These are phyloP conservation scores for Luzula sylvatica DNA, from an alignment of 176 grass and related monocot species.

Conservation along the genomic window DNA sequence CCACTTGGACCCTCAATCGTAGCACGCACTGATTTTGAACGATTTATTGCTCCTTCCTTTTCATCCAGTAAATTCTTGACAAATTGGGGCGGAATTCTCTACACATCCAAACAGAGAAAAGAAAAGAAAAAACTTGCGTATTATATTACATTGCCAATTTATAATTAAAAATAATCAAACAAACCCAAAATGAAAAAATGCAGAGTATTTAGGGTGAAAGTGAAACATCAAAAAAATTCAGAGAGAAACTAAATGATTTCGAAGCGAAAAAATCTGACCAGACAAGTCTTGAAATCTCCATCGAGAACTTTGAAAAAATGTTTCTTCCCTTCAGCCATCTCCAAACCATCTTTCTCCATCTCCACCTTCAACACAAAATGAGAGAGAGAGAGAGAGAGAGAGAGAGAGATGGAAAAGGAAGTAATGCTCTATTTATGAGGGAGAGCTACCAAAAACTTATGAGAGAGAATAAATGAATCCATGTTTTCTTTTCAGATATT, in stretches of 20 bases:
- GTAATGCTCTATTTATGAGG: too few species aligned
- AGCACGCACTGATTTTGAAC: background rate
- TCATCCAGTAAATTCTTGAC: slow-evolving; percentile 3
- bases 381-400: too few species aligned
- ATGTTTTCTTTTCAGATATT: too few species aligned
- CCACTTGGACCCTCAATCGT: slow-evolving; percentile 27
- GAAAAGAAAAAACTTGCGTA: background rate
- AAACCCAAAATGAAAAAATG: too few species aligned
- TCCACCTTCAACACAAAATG: background rate
- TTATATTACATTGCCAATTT: background rate
- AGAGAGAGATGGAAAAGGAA: too few species aligned
- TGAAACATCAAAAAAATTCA: background rate
- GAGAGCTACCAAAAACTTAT: too few species aligned
- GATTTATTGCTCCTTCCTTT: background rate
- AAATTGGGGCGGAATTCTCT: slow-evolving; percentile 15
- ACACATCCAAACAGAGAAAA: background rate
- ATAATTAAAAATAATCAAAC: background rate
- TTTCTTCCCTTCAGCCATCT: slow-evolving; percentile 6
- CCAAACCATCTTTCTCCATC: background rate
- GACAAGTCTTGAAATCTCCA: slow-evolving; percentile 2
- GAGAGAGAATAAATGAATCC: too few species aligned
- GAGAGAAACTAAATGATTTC: too few species aligned
- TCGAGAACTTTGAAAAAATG: slow-evolving; percentile 21
- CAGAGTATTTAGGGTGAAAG: background rate
- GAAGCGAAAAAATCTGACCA: background rate